These are phyloP conservation scores for Poteriospumella lacustris DNA, from an alignment of 108 stramenopile species.

Conservation along the genomic window DNA sequence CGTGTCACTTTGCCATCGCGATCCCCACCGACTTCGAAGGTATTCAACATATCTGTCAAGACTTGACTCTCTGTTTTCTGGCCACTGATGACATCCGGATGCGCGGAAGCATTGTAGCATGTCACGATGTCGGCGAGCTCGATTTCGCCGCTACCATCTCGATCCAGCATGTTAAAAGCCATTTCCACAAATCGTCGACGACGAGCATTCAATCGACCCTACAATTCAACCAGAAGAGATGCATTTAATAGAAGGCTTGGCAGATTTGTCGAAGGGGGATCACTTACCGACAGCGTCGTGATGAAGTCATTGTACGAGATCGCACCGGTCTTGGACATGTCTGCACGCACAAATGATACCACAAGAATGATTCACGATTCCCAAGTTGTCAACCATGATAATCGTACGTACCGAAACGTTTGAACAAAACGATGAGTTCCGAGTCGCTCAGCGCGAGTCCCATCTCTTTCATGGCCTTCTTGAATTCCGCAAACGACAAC, in stretches of 20 bases:
- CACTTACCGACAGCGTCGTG: background rate
- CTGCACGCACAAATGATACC: background rate
- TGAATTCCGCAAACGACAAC: slow-evolving; percentile 50
- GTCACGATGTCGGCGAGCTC: slow-evolving; percentile 38
- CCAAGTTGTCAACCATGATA: background rate
- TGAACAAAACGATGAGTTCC: slow-evolving; percentile 51
- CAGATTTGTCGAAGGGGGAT: background rate
- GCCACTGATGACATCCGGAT: slow-evolving; percentile 54
- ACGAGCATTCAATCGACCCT: slow-evolving; percentile 46
- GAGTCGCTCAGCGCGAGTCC: slow-evolving; percentile 45
- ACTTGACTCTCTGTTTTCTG: slow-evolving; percentile 42
- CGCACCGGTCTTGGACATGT: slow-evolving; percentile 34
- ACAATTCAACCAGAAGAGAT: slow-evolving; percentile 33
- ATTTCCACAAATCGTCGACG: slow-evolving; percentile 37
- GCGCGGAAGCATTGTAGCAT: slow-evolving; percentile 44
- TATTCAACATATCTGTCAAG: slow-evolving; percentile 46
- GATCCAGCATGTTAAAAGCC: slow-evolving; percentile 55
- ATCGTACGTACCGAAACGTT: slow-evolving; percentile 39
- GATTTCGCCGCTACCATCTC: slow-evolving; percentile 42
- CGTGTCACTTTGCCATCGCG: slow-evolving; percentile 57
- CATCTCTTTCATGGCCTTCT: slow-evolving; percentile 50
- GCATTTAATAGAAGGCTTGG: background rate
- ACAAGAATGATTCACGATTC: no score
- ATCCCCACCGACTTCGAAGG: slow-evolving; percentile 51
- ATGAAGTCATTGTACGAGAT: slow-evolving; percentile 44